Percentiles rank a stretch among this genome's conserved stretches.
phyloP scores from a whole-genome alignment of 805 yeast species.

The Candida yuanshanica region DNA sequence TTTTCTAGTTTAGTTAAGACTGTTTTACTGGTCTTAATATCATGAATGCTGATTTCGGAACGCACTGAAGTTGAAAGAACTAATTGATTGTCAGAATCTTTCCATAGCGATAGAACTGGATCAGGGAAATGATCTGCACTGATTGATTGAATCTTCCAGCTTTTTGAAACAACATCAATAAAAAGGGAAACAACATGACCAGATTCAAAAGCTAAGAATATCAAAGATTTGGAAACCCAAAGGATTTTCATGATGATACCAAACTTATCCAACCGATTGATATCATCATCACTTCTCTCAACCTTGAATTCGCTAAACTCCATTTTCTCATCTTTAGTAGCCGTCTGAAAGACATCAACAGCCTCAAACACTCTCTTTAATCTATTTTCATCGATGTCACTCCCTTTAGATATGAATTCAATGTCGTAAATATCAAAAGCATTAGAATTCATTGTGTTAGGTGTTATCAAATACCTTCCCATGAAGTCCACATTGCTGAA shows the following conservation, averaged over 20 bases:
- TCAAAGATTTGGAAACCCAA: conserved; percentile 28
- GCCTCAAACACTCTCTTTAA: conserved; percentile 22
- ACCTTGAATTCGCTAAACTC: conserved; percentile 15
- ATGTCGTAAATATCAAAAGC: conserved; percentile 56
- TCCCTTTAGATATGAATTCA: conserved; percentile 12
- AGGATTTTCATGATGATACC: conserved; percentile 65
- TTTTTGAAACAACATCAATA: conserved; percentile 13
- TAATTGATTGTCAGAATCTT: conserved; percentile 20
- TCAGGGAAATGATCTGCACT: conserved; percentile 40
- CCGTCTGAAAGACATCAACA: conserved; percentile 14
- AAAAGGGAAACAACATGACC: conserved; percentile 46
- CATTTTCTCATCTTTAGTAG: conserved; percentile 11
- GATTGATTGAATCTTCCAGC: conserved; percentile 11
- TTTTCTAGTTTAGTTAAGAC: conserved; percentile 14
- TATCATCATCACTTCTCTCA: conserved; percentile 7
- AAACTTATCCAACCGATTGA: conserved; percentile 29
- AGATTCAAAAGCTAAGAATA: conserved; percentile 65
- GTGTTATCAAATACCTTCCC: conserved; percentile 40
- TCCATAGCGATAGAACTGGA: conserved; percentile 44
- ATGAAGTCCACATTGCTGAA: conserved; percentile 56
- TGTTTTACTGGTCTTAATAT: background rate
- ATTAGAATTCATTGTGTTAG: conserved; percentile 60
- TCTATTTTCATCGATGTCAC: conserved; percentile 11
- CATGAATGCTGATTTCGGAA: conserved; percentile 33
- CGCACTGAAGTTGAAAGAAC: conserved; percentile 44